Evolutionary conservation across 1,139 yeast genomes (phyloP).

Genomic region (Cylindricascospora bacillispora): DNA sequence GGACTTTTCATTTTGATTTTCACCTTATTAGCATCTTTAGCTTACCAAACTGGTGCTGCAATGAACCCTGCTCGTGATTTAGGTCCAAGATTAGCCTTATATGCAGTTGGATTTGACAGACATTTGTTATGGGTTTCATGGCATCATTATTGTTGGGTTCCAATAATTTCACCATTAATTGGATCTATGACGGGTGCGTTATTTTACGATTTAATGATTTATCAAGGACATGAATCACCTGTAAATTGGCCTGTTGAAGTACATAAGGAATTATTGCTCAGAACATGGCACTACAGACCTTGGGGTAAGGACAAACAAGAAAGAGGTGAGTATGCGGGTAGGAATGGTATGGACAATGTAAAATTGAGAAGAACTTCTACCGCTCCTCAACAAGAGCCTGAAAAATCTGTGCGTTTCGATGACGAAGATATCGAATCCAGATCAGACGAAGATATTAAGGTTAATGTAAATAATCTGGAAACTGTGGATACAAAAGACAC

Average conservation of each 20-base stretch:
- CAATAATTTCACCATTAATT: conserved; percentile 33
- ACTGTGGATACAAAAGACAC: too few relatives aligned
- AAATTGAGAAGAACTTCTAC: neutral
- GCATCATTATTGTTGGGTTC: conserved; percentile 39
- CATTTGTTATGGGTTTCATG: conserved; percentile 29
- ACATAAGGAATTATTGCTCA: conserved; percentile 15
- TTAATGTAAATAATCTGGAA: too few relatives aligned
- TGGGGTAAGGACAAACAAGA: conserved; percentile 17
- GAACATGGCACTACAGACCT: conserved; percentile 22
- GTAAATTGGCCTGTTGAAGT: conserved; percentile 30
- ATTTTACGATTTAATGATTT: conserved; percentile 36
- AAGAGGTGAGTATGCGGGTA: conserved; percentile 6
- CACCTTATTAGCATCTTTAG: conserved; percentile 33
- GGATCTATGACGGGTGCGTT: conserved; percentile 35
- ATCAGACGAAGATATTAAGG: too few relatives aligned
- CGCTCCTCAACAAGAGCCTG: neutral
- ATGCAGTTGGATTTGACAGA: conserved; percentile 33
- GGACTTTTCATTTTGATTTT: conserved; percentile 33
- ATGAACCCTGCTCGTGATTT: conserved; percentile 41
- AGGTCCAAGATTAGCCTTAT: conserved; percentile 38
- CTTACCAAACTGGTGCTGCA: conserved; percentile 41
- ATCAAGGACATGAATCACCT: conserved; percentile 38
- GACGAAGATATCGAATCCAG: neutral
- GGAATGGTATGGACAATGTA: neutral
- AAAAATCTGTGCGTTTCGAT: neutral